phyloP scores from a whole-genome alignment of 768 basidiomycete species.

The Tylopilus balloui region DNA sequence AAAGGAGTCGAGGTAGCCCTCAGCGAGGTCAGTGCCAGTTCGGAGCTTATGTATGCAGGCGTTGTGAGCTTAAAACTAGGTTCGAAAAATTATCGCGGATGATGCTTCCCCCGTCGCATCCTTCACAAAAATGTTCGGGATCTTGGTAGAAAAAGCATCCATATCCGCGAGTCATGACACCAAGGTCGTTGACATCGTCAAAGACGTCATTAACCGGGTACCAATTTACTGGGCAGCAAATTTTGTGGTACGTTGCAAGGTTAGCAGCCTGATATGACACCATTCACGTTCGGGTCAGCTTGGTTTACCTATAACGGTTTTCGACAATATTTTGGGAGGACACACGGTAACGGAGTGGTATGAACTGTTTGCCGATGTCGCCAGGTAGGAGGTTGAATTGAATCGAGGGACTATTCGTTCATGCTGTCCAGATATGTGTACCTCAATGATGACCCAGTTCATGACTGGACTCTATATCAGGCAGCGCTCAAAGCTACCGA shows the following conservation, averaged over 20 bases:
- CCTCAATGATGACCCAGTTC: slow-evolving; percentile 28
- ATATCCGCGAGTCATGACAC: background rate
- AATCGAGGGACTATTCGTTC: background rate
- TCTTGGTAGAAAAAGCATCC: slow-evolving; percentile 14
- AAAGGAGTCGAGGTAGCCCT: background rate
- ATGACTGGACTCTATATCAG: slow-evolving; percentile 32
- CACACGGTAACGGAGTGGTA: slow-evolving; percentile 41
- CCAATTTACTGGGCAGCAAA: slow-evolving; percentile 60
- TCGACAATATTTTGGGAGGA: slow-evolving; percentile 36
- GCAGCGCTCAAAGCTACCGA: slow-evolving; percentile 26
- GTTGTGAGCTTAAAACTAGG: slow-evolving; percentile 2
- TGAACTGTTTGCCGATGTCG: slow-evolving; percentile 46
- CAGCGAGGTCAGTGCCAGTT: slow-evolving; percentile 14
- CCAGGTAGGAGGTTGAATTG: slow-evolving; percentile 21
- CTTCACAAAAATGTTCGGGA: slow-evolving; percentile 10
- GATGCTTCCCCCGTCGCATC: slow-evolving; percentile 6
- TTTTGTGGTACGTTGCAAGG: slow-evolving; percentile 43
- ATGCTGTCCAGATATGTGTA: slow-evolving; percentile 33
- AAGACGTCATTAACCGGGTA: slow-evolving; percentile 61
- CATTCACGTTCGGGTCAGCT: slow-evolving; percentile 1
- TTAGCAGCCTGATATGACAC: background rate
- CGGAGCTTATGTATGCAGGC: background rate
- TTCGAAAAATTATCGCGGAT: slow-evolving; percentile 12
- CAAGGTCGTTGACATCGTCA: slow-evolving; percentile 53
- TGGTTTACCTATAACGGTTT: slow-evolving; percentile 34